Percentiles rank a stretch among this genome's conserved stretches.
These are phyloP conservation scores for Puccinia triticina DNA, from an alignment of 1,284 basidiomycete species.

Conservation along the genomic window DNA sequence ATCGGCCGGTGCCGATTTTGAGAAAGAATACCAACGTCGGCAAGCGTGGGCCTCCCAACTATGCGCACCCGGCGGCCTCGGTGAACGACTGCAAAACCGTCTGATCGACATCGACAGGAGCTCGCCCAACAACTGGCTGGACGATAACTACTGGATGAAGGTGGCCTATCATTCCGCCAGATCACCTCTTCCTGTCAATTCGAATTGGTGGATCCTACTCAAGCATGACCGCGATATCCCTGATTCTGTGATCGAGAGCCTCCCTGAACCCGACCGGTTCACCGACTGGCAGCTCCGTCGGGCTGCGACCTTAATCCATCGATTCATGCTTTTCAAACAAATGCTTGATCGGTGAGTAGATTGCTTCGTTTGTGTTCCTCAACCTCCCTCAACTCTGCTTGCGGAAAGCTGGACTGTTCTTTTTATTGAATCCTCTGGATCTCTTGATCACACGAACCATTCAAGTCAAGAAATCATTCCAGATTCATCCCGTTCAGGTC, in stretches of 20 bases:
- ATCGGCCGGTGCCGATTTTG: constrained; percentile 68
- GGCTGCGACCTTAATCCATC: constrained; percentile 78
- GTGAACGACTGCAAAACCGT: constrained; percentile 74
- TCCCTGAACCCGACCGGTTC: constrained; percentile 61
- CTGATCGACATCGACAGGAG: constrained; percentile 80
- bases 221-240: constrained; percentile 64
- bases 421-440: constrained; percentile 25
- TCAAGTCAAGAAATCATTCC: constrained; percentile 65
- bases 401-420: too few relatives aligned
- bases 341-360: constrained; percentile 67
- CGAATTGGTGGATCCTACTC: constrained; percentile 97
- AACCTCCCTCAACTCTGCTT: constrained; percentile 49
- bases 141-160: constrained; percentile 90
- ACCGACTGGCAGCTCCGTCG: constrained; percentile 82
- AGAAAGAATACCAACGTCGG: constrained; percentile 68
- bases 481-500: constrained; percentile 65
- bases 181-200: constrained; percentile 82
- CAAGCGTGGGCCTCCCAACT: constrained; percentile 74
- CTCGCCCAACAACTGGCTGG: constrained; percentile 90
- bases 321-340: constrained; percentile 78
- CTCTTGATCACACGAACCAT: not conserved
- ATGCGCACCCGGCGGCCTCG: constrained; percentile 68
- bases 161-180: constrained; percentile 90
- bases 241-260: constrained; percentile 47
- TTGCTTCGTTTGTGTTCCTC: constrained; percentile 55